A percentile compares a stretch with the other conserved stretches of the same genome.
Evolutionary conservation across 139 green algal genomes (phyloP).

Genomic region (Chlamydomonas sp.): DNA sequence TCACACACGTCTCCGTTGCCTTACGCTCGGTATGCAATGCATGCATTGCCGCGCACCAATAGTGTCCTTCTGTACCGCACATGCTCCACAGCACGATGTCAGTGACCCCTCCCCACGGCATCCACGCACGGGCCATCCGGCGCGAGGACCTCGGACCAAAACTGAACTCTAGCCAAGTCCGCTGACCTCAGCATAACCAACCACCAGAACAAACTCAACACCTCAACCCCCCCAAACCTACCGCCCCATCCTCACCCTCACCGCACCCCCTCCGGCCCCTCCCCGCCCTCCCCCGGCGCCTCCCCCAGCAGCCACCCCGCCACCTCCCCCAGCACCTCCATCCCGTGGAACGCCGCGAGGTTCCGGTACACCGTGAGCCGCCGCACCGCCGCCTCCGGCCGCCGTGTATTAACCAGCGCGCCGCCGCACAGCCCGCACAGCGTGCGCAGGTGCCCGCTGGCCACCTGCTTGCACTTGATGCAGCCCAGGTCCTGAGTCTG

Average conservation of each 20-base stretch:
- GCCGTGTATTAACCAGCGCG: slow-evolving; percentile 57
- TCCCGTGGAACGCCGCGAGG: slow-evolving; percentile 70
- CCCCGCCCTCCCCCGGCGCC: background rate
- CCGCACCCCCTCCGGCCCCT: background rate
- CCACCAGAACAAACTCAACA: no score
- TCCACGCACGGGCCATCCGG: no score
- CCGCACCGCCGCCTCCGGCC: slow-evolving; percentile 29
- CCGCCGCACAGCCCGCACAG: slow-evolving; percentile 76
- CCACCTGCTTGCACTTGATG: slow-evolving; percentile 73
- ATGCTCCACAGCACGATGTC: no score
- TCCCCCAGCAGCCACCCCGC: slow-evolving; percentile 34
- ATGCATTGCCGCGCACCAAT: no score
- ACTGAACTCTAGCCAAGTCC: no score
- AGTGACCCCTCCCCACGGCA: no score
- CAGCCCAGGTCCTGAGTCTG: slow-evolving; percentile 92
- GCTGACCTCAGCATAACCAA: no score
- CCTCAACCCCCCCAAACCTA: background rate
- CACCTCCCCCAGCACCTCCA: slow-evolving; percentile 71
- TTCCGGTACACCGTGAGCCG: slow-evolving; percentile 69
- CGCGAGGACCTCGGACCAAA: no score
- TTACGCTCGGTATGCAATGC: no score
- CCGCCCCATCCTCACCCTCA: background rate
- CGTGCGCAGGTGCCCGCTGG: slow-evolving; percentile 53
- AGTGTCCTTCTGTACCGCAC: no score
- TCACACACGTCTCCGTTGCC: no score